Percentiles rank a stretch among this genome's conserved stretches.
Evolutionary conservation across 2,329 filamentous ascomycete genomes (phyloP).

Genomic region (Waltergamsia citrina): DNA sequence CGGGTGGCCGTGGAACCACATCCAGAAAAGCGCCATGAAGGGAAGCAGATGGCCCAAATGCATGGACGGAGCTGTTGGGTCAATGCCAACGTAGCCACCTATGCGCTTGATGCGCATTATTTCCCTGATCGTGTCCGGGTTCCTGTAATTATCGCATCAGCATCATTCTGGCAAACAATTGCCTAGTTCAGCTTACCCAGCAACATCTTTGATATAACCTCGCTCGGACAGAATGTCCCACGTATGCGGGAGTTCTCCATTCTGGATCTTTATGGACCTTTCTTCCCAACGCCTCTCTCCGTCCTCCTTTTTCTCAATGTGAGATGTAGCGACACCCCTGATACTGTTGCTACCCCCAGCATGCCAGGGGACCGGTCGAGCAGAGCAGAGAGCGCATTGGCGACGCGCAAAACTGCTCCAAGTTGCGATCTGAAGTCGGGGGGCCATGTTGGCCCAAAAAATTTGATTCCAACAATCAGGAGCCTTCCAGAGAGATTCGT

Average conservation of each 20-base stretch:
- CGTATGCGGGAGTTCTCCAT: slow-evolving; percentile 41
- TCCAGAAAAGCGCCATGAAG: slow-evolving; percentile 77
- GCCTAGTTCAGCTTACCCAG: too few relatives aligned
- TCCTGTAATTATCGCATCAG: slow-evolving; percentile 17
- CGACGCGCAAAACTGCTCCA: slow-evolving; percentile 1
- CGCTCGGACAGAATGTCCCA: slow-evolving; percentile 61
- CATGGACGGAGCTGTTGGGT: slow-evolving; percentile 70
- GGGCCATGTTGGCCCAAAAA: too few relatives aligned
- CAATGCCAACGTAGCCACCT: slow-evolving; percentile 71
- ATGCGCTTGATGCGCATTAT: slow-evolving; percentile 57
- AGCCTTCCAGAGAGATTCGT: too few relatives aligned
- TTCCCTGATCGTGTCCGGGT: slow-evolving; percentile 45
- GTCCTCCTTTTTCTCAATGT: slow-evolving; percentile 29
- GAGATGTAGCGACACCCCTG: slow-evolving; percentile 26
- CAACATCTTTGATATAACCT: slow-evolving; percentile 64
- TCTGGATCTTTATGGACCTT: slow-evolving; percentile 34
- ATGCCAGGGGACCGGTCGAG: too few relatives aligned
- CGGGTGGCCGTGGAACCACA: slow-evolving; percentile 67
- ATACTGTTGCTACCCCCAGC: neutral
- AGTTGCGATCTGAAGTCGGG: too few relatives aligned
- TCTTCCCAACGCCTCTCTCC: slow-evolving; percentile 37
- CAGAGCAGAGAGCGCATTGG: slow-evolving; percentile 9
- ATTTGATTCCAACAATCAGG: too few relatives aligned
- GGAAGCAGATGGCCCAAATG: slow-evolving; percentile 75
- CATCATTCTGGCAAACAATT: slow-evolving; percentile 12